Conservation (phyloP, 2,329 filamentous ascomycete genomes). For the Ophiostoma piceae region DNA sequence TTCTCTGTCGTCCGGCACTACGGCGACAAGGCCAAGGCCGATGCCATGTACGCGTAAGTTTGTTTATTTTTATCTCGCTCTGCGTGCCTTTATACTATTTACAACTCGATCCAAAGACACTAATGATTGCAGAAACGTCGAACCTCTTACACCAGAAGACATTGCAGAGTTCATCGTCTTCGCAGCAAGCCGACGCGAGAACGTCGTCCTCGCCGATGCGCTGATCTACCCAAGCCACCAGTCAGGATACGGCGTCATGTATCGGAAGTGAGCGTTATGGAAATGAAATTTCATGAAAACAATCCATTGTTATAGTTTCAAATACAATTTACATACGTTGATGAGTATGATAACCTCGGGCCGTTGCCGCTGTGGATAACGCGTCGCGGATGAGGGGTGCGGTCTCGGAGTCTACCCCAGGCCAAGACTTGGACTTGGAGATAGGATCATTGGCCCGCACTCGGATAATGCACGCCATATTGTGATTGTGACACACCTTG, state of each 20-base stretch:
- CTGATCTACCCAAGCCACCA: conserved; percentile 86
- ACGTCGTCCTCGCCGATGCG: conserved; percentile 84
- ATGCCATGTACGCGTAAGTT: conserved; percentile 76
- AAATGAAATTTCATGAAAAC: too few species aligned
- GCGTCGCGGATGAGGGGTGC: not conserved
- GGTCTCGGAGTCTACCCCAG: not conserved
- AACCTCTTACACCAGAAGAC: conserved; percentile 82
- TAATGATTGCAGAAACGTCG: conserved; percentile 46
- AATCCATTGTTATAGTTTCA: too few species aligned
- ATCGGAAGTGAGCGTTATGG: not conserved
- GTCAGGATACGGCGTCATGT: conserved; percentile 36
- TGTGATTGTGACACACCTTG: too few species aligned
- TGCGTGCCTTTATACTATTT: too few species aligned
- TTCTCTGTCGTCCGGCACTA: conserved; percentile 88
- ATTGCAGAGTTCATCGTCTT: conserved; percentile 91
- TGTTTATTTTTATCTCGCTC: too few species aligned
- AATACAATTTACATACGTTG: too few species aligned
- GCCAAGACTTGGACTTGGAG: not conserved
- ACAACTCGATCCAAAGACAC: too few species aligned
- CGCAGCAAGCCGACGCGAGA: conserved; percentile 74
- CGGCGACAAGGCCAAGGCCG: conserved; percentile 82
- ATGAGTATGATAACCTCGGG: not conserved
- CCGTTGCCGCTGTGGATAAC: not conserved
- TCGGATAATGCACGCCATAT: not conserved
- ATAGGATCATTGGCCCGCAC: not conserved